Evolutionary conservation across 768 basidiomycete species (phyloP).

Genomic region (Xerocomus brunneocitrinus): DNA sequence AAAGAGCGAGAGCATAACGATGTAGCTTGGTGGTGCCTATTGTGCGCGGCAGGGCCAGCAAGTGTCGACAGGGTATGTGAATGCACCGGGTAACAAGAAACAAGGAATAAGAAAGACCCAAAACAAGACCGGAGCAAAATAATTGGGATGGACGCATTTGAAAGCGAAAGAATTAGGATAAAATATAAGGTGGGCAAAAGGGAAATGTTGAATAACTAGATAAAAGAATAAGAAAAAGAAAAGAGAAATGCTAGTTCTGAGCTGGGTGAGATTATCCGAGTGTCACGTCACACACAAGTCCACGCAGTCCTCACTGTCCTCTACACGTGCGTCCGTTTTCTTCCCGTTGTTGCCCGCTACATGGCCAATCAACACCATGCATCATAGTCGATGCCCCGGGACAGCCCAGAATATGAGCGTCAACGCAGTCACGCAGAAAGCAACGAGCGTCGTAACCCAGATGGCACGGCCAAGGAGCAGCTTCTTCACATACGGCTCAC

Average conservation of each 20-base stretch:
- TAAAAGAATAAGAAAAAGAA: constrained; percentile 27
- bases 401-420: constrained; percentile 95
- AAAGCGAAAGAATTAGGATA: constrained; percentile 25
- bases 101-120: constrained; percentile 4
- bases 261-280: constrained; percentile 18
- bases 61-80: constrained; percentile 20
- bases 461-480: constrained; percentile 85
- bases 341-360: neutral
- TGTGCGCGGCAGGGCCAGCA: constrained; percentile 17
- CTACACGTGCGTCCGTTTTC: constrained; percentile 9
- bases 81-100: constrained; percentile 22
- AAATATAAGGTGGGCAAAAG: constrained; percentile 19
- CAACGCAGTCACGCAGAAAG: constrained; percentile 69
- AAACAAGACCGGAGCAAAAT: constrained; percentile 17
- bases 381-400: constrained; percentile 82
- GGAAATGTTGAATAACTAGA: constrained; percentile 27
- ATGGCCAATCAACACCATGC: neutral
- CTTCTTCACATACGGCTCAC: constrained; percentile 92
- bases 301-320: constrained; percentile 10
- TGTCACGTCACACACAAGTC: constrained; percentile 15
- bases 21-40: constrained; percentile 17
- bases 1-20: constrained; percentile 27
- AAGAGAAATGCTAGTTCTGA: constrained; percentile 14
- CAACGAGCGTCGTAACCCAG: constrained; percentile 83
- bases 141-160: constrained; percentile 15